These are phyloP conservation scores for Chytriomyces hyalinus DNA, from an alignment of 192 early-diverging fungal genomes.

Conservation along the genomic window DNA sequence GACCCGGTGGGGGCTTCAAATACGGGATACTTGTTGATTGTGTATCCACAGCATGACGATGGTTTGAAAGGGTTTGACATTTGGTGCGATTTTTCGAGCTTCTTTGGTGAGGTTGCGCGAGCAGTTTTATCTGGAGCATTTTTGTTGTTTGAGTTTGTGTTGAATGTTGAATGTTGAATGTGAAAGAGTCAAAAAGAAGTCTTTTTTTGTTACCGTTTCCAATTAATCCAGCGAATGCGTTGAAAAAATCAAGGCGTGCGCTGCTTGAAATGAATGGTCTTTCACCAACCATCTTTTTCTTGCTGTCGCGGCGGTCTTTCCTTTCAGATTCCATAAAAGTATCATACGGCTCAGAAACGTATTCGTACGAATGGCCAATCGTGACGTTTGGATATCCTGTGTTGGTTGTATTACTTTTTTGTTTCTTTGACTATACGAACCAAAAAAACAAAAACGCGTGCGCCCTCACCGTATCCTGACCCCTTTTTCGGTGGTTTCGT, in stretches of 20 bases:
- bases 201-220: background rate
- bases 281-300: conserved; percentile 52
- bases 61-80: conserved; percentile 56
- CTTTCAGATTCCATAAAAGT: conserved; percentile 32
- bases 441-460: too few relatives aligned
- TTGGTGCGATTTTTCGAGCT: background rate
- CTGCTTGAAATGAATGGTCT: conserved; percentile 51
- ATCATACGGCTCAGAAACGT: conserved; percentile 58
- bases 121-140: conserved; percentile 8
- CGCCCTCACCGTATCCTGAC: conserved; percentile 53
- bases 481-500: conserved; percentile 61
- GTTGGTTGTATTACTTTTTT: background rate
- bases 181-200: background rate
- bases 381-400: conserved; percentile 55
- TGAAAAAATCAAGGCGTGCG: conserved; percentile 53
- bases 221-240: conserved; percentile 48
- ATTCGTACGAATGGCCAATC: conserved; percentile 60
- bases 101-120: background rate
- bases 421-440: too few relatives aligned
- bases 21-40: conserved; percentile 61
- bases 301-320: conserved; percentile 45
- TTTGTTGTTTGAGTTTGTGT: background rate
- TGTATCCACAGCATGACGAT: conserved; percentile 51
- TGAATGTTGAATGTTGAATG: background rate
- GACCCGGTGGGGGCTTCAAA: conserved; percentile 45